A percentile compares a stretch with the other conserved stretches of the same genome.
phyloP scores from a whole-genome alignment of 768 basidiomycete genomes.

The Rhizopogon vulgaris region DNA sequence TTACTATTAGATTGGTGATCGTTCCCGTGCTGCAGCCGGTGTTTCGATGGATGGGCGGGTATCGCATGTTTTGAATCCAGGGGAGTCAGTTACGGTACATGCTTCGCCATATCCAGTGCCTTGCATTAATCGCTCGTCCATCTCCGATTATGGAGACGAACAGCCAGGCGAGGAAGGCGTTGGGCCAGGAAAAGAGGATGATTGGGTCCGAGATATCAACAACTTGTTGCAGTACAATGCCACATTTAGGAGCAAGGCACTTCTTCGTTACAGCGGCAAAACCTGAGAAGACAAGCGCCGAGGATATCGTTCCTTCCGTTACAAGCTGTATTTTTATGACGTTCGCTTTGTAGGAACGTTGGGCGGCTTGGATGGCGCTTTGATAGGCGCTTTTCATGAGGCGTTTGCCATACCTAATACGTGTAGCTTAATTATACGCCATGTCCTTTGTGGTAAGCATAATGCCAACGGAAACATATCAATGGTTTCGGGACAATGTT shows the following conservation, averaged over 20 bases:
- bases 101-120: conserved; percentile 89
- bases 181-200: conserved; percentile 77
- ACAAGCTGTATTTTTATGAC: neutral
- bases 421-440: neutral
- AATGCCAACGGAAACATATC: too few relatives aligned
- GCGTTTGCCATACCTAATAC: neutral
- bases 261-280: conserved; percentile 62
- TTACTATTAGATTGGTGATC: conserved; percentile 64
- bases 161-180: conserved; percentile 56
- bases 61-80: conserved; percentile 75
- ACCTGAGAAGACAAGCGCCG: neutral
- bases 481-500: neutral
- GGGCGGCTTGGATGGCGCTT: neutral
- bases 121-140: conserved; percentile 84
- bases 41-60: conserved; percentile 92
- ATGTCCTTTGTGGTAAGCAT: too few relatives aligned
- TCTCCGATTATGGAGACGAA: conserved; percentile 42
- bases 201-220: conserved; percentile 97
- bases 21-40: conserved; percentile 80
- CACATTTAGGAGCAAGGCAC: conserved; percentile 87
- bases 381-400: too few relatives aligned
- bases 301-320: neutral
- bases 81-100: conserved; percentile 80
- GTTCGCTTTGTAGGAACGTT: neutral
- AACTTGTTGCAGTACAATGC: conserved; percentile 92